These are phyloP conservation scores for Salix udensis DNA, from an alignment of 345 rosid species.

Conservation along the genomic window DNA sequence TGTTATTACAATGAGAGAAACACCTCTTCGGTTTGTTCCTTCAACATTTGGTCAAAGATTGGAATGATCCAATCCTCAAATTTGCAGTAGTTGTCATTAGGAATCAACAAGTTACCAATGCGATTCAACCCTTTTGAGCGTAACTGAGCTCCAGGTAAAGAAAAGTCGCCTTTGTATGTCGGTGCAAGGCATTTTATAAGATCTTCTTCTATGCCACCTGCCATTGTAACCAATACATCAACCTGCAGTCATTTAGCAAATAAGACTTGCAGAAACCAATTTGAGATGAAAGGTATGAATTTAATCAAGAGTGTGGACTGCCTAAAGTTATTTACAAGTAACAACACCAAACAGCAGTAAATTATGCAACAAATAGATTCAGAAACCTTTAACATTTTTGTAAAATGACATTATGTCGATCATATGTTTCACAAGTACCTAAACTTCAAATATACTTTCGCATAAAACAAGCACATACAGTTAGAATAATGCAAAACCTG, in stretches of 20 bases:
- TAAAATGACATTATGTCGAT: background rate
- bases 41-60: constrained; percentile 80
- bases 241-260: constrained; percentile 48
- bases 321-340: background rate
- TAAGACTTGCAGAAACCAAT: background rate
- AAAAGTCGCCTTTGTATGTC: constrained; percentile 83
- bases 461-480: background rate
- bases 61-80: constrained; percentile 97
- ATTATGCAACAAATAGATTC: background rate
- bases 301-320: background rate
- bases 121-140: constrained; percentile 87
- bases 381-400: background rate
- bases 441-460: background rate
- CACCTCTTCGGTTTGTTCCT: constrained; percentile 89
- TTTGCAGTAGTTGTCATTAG: constrained; percentile 93
- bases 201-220: constrained; percentile 99
- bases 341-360: background rate
- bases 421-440: background rate
- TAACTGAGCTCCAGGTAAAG: constrained; percentile 65
- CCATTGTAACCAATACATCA: constrained; percentile 86
- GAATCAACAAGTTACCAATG: constrained; percentile 87
- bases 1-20: background rate
- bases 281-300: background rate
- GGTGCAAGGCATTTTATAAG: constrained; percentile 94
- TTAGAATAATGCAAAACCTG: background rate